Base-by-base conservation (phyloP, 1,139 yeast species). In the Wickerhamomyces sp. region DNA sequence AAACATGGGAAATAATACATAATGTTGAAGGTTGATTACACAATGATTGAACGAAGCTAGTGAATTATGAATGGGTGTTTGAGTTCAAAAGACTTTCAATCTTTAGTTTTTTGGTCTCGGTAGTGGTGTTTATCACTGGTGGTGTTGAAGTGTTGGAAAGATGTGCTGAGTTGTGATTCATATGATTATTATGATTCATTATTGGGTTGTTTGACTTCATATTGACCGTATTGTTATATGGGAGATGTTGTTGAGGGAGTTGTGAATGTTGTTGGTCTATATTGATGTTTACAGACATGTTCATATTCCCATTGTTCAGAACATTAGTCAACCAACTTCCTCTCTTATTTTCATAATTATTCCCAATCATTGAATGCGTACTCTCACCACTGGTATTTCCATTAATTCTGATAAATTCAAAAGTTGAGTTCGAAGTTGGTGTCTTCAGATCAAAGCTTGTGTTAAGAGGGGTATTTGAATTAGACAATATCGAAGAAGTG, bases 261-360 rank as follows among this genome's bases (percentile, higher is more conserved):
- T 18, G 23, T 18, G 23, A 18, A 5, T 18, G 23, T 18, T 18
- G 23, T 18, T 18, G 23, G 23, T 18, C 23, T 18, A 18, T 18
- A 18, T 18, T 18, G 23, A 18, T 18, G 23, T 18, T 18, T 18
- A 18, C 32, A 36, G 23, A 3, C 10, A 9, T n/a, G 13, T 13
- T n/a, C 4, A 13, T 13, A 7, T 33, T 14, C n/a, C 38, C 36
- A 27, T 37, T 15, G 23, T 51, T 52, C 39, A 53, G 32, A 7
- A 54, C 54, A 29, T 50, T 53, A 34, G 45, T 52, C 5, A 53
- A 41, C 58, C 58, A 55, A 10, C 49, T 47, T 36, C 48, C 42
- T 42, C 54, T 44, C 27, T 45, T 48, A 3, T 36, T 37, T 11
- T 35, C 43, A 10, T 36, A 23, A 23, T 23, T 14, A 7, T 18